Evolutionary conservation across 257 asterid genomes (phyloP).

Genomic region (Solanum peruvianum): DNA sequence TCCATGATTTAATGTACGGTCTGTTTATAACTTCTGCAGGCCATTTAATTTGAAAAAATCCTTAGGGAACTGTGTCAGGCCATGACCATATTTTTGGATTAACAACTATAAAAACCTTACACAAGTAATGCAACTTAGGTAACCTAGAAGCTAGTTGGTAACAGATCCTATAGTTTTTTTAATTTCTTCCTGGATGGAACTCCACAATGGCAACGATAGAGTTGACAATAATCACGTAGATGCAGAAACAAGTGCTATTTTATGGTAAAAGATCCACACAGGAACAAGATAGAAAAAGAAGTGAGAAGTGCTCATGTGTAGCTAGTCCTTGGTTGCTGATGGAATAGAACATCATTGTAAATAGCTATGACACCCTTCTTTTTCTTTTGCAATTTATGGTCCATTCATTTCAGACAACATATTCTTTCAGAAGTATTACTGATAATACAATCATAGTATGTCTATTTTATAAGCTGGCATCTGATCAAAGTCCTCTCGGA

Average conservation of each 20-base stretch:
- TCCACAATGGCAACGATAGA: neutral
- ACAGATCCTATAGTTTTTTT: neutral
- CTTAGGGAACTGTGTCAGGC: neutral
- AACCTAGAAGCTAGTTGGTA: neutral
- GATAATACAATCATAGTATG: neutral
- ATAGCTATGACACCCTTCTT: neutral
- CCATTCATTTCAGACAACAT: neutral
- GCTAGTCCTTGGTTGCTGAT: neutral
- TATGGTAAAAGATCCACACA: neutral
- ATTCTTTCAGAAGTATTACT: neutral
- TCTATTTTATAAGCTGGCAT: neutral
- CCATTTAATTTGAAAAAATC: neutral
- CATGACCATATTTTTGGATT: neutral
- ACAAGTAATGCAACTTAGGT: neutral
- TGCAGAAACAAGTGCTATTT: neutral
- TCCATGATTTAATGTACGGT: neutral
- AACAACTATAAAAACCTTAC: neutral
- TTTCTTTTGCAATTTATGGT: neutral
- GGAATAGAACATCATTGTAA: neutral
- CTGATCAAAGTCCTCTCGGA: neutral
- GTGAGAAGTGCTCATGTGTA: neutral
- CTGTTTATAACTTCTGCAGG: neutral
- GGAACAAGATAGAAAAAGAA: neutral
- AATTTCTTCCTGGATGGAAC: neutral
- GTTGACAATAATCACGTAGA: neutral